phyloP scores from a whole-genome alignment of 2,329 filamentous ascomycete species.

The Xylaria hypoxylon region DNA sequence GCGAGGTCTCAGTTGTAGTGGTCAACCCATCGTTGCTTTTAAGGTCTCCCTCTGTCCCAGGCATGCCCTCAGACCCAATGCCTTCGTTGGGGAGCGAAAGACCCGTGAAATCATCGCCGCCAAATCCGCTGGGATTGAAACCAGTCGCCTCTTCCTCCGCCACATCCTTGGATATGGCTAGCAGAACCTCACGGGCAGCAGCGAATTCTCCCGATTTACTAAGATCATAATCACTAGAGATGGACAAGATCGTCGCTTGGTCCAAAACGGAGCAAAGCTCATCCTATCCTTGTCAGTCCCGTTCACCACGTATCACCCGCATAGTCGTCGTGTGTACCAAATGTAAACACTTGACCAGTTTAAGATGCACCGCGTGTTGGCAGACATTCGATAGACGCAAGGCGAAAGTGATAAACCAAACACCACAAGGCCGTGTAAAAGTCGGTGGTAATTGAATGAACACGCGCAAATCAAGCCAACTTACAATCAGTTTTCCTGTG shows the following conservation, averaged over 20 bases:
- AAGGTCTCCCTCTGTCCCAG: slow-evolving; percentile 42
- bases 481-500: slow-evolving; percentile 41
- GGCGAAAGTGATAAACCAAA: neutral
- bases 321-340: neutral
- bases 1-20: slow-evolving; percentile 46
- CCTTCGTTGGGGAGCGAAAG: slow-evolving; percentile 39
- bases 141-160: slow-evolving; percentile 75
- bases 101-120: slow-evolving; percentile 54
- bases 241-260: slow-evolving; percentile 79
- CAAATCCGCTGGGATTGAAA: slow-evolving; percentile 82
- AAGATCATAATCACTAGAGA: slow-evolving; percentile 79
- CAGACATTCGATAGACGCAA: neutral
- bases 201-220: slow-evolving; percentile 62
- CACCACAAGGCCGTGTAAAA: neutral
- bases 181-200: slow-evolving; percentile 69
- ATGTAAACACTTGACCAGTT: neutral
- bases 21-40: slow-evolving; percentile 47
- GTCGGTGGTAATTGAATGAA: slow-evolving; percentile 7
- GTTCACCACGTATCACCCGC: neutral
- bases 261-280: slow-evolving; percentile 82
- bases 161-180: slow-evolving; percentile 74
- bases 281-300: slow-evolving; percentile 59
- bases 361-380: neutral
- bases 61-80: slow-evolving; percentile 32
- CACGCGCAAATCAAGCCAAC: neutral